A percentile compares a stretch with the other conserved stretches of the same genome.
These are phyloP conservation scores for Amanita molliuscula DNA, from an alignment of 768 basidiomycete genomes.

Conservation along the genomic window DNA sequence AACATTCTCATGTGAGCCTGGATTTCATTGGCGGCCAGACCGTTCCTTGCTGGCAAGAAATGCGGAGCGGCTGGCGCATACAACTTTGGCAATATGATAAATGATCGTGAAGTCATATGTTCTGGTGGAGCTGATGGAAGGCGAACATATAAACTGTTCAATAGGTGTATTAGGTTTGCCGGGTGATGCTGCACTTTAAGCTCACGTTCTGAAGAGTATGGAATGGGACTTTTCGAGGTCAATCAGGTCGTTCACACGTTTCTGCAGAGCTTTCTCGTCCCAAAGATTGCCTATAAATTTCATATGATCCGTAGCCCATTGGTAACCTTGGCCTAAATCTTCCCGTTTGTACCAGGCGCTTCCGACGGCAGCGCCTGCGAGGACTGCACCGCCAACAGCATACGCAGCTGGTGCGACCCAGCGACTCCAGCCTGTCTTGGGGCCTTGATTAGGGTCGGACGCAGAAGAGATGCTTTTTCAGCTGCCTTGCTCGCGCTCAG, in stretches of 20 bases:
- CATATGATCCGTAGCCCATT: constrained; percentile 82
- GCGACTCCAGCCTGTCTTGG: constrained; percentile 37
- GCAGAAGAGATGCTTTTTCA: constrained; percentile 10
- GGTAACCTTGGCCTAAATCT: constrained; percentile 58
- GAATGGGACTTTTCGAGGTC: constrained; percentile 50
- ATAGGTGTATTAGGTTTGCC: not conserved
- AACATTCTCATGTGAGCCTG: constrained; percentile 90
- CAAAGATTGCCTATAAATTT: constrained; percentile 81
- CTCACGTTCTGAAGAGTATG: constrained; percentile 67
- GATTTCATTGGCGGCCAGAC: constrained; percentile 62
- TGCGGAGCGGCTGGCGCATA: constrained; percentile 34
- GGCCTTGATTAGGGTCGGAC: constrained; percentile 14
- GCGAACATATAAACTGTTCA: constrained; percentile 64
- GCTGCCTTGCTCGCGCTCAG: constrained; percentile 35
- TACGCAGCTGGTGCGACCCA: constrained; percentile 60
- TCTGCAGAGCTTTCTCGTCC: constrained; percentile 57
- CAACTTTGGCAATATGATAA: constrained; percentile 62
- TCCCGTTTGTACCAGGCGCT: constrained; percentile 77
- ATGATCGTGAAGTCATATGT: constrained; percentile 53
- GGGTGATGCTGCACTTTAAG: constrained; percentile 7
- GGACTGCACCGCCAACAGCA: constrained; percentile 59
- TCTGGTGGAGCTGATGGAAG: constrained; percentile 61
- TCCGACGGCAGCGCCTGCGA: constrained; percentile 79
- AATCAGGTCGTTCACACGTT: constrained; percentile 53
- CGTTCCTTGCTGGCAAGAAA: constrained; percentile 61